Evolutionary conservation across 2,329 filamentous ascomycete genomes (phyloP).

Genomic region (Mariannaea elegans): DNA sequence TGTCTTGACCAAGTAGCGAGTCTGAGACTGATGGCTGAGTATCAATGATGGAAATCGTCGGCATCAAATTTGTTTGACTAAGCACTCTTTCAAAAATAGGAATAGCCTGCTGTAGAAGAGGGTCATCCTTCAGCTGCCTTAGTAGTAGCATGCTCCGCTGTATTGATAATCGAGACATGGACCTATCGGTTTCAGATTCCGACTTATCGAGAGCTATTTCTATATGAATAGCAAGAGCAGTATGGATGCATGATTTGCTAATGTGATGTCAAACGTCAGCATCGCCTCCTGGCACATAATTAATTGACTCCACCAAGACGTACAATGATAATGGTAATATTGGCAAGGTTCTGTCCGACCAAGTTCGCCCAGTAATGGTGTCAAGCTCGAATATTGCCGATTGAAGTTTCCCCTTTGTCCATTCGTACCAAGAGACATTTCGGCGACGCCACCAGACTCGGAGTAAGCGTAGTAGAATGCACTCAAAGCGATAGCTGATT

Average conservation of each 20-base stretch:
- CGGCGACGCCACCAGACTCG: conserved; percentile 13
- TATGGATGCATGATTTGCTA: conserved; percentile 20
- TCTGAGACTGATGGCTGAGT: background rate
- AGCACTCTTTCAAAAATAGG: conserved; percentile 10
- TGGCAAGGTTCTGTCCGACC: background rate
- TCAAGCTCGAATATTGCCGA: conserved; percentile 19
- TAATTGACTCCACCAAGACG: background rate
- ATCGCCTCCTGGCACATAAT: background rate
- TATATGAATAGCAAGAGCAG: conserved; percentile 13
- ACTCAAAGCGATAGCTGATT: conserved; percentile 17
- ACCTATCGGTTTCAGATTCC: conserved; percentile 4
- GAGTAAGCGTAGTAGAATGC: conserved; percentile 8
- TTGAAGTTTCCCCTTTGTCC: conserved; percentile 6
- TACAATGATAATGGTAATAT: conserved; percentile 14
- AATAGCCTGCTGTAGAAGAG: conserved; percentile 8
- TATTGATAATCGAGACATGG: conserved; percentile 6
- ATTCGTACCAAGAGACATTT: conserved; percentile 2
- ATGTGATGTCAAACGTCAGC: background rate
- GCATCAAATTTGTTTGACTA: conserved; percentile 7
- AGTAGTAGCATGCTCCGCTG: conserved; percentile 6
- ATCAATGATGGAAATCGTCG: background rate
- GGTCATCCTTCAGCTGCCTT: conserved; percentile 3
- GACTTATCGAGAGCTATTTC: conserved; percentile 12
- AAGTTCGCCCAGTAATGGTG: conserved; percentile 9
- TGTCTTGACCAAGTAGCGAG: background rate